Evolutionary conservation across 441 rosid genomes (phyloP), one percentile per base, ranked within the genome.

Genomic region (Gossypium gossypioides): DNA sequence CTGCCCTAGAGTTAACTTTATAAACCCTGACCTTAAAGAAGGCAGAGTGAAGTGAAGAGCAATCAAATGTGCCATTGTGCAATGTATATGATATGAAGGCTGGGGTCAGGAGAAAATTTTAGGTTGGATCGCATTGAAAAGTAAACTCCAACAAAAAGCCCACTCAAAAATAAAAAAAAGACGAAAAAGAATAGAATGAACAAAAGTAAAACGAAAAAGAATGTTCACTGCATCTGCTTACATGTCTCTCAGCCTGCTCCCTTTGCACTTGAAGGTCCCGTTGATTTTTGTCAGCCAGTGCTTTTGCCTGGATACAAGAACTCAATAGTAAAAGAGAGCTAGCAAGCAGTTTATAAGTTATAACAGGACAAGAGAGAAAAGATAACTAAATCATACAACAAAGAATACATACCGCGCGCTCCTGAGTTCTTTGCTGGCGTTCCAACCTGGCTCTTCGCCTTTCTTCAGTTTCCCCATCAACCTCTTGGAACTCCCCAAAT

Each of bases 241-340:
- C 98, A 84, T 94, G 87, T 90, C 96, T 90, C 83, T 94, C 98
- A 29, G 86, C 96, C 78, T 94, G 98, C 1, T 94, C 98, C 74
- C 92, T 87, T 79, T 88, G 97, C 61, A 73, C 87, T 76, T 87
- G 92, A 77, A 90, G 96, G 76, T 93, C 98, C 7, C 97, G 89
- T 61, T 91, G 82, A 80, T 93, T 93, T 86, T 90, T 93, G 83
- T 93, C 96, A 62, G 97, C 98, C 73, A 93, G 76, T 65, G 97
- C 98, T 81, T 88, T 91, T 60, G 90, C 92, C 97, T 92, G 83
- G 74, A 78, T 48, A 72, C 27, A 50, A 67, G 25, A 48, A 70
- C 50, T 50, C 72, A 66, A 19, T 54, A 59, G 76, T 64, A 69
- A 76, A 73, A 56, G 15, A 13, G 21, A 4, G 37, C 50, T 21